phyloP scores from a whole-genome alignment of 176 grass and related monocot species.

The Ananas comosus region DNA sequence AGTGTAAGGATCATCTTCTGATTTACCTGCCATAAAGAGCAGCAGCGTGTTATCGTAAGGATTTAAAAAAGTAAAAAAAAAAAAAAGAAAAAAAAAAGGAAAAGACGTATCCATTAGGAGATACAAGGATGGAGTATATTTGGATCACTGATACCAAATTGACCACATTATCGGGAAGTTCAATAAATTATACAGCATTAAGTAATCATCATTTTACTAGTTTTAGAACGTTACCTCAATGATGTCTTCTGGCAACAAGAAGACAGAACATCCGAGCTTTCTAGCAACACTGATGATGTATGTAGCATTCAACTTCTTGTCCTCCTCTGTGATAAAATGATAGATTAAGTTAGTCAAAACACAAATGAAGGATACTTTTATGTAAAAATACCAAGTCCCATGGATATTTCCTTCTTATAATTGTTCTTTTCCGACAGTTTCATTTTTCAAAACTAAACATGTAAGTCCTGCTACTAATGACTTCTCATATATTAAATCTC shows the following conservation, averaged over 20 bases:
- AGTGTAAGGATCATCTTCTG: slow-evolving; percentile 97
- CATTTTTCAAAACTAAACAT: too few species aligned
- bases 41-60: neutral
- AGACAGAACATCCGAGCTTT: slow-evolving; percentile 91
- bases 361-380: neutral
- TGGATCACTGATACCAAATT: neutral
- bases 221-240: slow-evolving; percentile 58
- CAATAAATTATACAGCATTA: neutral
- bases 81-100: neutral
- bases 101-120: too few species aligned
- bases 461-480: too few species aligned
- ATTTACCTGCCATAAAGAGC: slow-evolving; percentile 58
- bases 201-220: neutral
- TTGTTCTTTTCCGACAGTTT: too few species aligned
- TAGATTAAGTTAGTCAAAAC: neutral
- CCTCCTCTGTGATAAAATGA: slow-evolving; percentile 47
- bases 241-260: slow-evolving; percentile 93
- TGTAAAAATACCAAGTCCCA: too few species aligned
- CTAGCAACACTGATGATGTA: slow-evolving; percentile 94
- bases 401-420: too few species aligned
- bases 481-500: too few species aligned
- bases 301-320: slow-evolving; percentile 93
- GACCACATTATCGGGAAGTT: too few species aligned
- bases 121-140: neutral
- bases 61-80: neutral